These are phyloP conservation scores for Luvunga scandens DNA, from an alignment of 345 rosid genomes.

Conservation along the genomic window DNA sequence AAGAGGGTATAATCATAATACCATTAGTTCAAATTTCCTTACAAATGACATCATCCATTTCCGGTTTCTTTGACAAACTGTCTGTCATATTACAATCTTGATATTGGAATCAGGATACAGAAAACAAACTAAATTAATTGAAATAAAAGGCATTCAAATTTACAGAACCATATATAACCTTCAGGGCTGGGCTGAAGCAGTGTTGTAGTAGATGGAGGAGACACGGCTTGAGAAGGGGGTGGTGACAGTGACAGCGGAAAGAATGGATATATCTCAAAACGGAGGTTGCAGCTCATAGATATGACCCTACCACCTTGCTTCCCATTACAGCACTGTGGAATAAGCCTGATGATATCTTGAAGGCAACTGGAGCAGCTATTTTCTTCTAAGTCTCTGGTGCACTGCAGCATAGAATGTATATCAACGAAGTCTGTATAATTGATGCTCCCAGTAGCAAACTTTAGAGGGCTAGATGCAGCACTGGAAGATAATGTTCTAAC, in stretches of 20 bases:
- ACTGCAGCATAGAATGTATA: conserved; percentile 39
- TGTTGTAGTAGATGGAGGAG: conserved; percentile 20
- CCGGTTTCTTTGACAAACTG: neutral
- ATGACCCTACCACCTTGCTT: conserved; percentile 17
- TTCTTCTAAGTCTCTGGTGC: conserved; percentile 30
- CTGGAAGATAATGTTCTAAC: conserved; percentile 15
- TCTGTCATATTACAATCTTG: neutral
- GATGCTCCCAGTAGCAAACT: conserved; percentile 19
- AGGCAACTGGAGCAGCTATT: conserved; percentile 29
- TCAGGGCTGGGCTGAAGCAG: neutral
- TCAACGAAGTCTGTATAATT: neutral
- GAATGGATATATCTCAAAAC: conserved; percentile 35
- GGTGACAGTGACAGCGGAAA: neutral
- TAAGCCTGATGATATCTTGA: conserved; percentile 6
- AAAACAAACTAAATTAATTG: neutral
- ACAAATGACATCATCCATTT: neutral
- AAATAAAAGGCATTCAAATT: neutral
- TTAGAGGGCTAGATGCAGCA: conserved; percentile 27
- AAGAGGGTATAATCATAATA: neutral
- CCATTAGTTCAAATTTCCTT: neutral
- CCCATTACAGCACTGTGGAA: conserved; percentile 10
- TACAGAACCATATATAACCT: conserved; percentile 14
- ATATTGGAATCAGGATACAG: neutral
- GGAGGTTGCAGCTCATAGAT: conserved; percentile 32
- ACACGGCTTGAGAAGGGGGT: neutral